Evolutionary conservation across 2,329 filamentous ascomycete genomes (phyloP).

Genomic region (Penicillium sp.): DNA sequence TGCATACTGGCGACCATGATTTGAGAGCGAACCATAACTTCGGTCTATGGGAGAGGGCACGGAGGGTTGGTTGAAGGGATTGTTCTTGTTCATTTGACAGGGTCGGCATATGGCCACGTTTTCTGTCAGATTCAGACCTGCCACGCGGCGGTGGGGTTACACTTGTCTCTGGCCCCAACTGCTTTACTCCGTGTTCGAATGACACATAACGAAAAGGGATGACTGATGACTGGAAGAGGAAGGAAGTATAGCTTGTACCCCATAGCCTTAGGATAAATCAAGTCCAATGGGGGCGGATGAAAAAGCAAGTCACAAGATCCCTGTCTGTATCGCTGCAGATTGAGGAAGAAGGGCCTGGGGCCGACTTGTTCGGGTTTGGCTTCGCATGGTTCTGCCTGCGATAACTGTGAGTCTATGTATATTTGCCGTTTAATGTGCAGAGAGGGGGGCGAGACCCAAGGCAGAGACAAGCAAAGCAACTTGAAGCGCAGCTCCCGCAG

Average conservation of each 20-base stretch:
- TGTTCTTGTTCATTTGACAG: neutral
- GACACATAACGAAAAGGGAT: neutral
- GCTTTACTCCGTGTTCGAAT: no score
- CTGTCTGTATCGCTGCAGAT: no score
- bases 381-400: no score
- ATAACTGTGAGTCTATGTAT: no score
- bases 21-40: no score
- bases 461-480: neutral
- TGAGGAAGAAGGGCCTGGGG: no score
- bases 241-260: no score
- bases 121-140: conserved; percentile 1
- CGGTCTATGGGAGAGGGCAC: neutral
- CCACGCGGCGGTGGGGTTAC: conserved; percentile 3
- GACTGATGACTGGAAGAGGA: neutral
- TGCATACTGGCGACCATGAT: neutral
- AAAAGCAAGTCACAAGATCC: no score
- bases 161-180: neutral
- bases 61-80: neutral
- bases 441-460: neutral
- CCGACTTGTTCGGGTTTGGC: no score
- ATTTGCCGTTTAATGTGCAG: no score
- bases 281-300: no score
- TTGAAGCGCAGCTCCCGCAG: neutral
- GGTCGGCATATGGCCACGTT: neutral
- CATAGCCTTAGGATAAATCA: no score